phyloP scores from a whole-genome alignment of 441 rosid species.

The Melastoma candidum region DNA sequence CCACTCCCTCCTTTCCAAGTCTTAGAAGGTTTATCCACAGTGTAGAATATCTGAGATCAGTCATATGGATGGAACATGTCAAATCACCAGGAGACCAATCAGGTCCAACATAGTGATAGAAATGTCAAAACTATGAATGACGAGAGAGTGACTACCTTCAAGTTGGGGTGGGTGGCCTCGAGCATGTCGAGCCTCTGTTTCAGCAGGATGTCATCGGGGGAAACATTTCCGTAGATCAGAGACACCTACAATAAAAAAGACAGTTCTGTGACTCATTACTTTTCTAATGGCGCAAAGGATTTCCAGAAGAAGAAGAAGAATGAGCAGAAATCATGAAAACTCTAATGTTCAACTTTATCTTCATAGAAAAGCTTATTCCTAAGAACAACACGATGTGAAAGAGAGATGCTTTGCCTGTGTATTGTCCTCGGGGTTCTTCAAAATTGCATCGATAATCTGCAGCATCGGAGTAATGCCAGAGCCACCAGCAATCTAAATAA shows the following conservation, averaged over 20 bases:
- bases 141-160: constrained; percentile 40
- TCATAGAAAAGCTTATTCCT: too few relatives aligned
- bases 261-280: background rate
- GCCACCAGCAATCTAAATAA: constrained; percentile 84
- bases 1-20: constrained; percentile 95
- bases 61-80: background rate
- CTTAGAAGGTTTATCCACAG: constrained; percentile 77
- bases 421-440: constrained; percentile 85
- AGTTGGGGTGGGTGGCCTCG: constrained; percentile 72
- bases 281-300: too few relatives aligned
- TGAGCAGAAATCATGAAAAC: too few relatives aligned
- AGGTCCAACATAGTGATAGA: background rate
- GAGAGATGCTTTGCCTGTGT: constrained; percentile 44
- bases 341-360: too few relatives aligned
- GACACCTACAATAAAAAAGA: constrained; percentile 45
- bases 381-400: background rate
- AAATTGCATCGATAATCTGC: constrained; percentile 81
- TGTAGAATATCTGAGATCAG: constrained; percentile 58
- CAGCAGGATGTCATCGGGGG: constrained; percentile 88
- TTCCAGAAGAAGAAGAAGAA: too few relatives aligned
- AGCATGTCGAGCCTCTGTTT: constrained; percentile 84
- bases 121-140: background rate
- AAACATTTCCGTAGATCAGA: constrained; percentile 78
- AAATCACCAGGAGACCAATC: constrained; percentile 3
- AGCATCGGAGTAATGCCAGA: constrained; percentile 98